Percentiles rank a stretch among this genome's conserved stretches.
Evolutionary conservation across 73 alveolate species (phyloP).

Genomic region (Effrenium voratum): DNA sequence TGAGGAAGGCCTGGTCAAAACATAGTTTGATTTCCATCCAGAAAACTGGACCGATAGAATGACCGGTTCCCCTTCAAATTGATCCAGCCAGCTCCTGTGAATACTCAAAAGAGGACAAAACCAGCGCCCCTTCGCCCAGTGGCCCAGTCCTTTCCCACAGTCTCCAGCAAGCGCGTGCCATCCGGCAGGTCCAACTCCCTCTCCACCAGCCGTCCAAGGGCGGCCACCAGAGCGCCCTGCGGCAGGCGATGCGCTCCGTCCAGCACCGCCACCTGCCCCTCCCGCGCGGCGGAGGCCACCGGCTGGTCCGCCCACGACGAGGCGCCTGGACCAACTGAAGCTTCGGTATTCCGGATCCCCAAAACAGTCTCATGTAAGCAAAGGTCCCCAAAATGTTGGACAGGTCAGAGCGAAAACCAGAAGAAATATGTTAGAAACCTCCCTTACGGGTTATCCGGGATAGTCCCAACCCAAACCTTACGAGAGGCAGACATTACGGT

Average conservation of each 20-base stretch:
- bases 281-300: slow-evolving; percentile 13
- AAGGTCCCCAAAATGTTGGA: neutral
- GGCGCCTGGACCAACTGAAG: neutral
- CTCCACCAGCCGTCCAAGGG: slow-evolving; percentile 36
- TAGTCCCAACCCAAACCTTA: too few species aligned
- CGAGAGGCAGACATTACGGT: too few species aligned
- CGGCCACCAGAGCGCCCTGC: slow-evolving; percentile 35
- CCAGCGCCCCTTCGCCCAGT: too few species aligned
- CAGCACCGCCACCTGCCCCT: slow-evolving; percentile 51
- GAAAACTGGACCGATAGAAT: too few species aligned
- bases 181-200: slow-evolving; percentile 56
- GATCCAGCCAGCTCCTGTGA: too few species aligned
- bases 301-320: slow-evolving; percentile 62
- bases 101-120: too few species aligned
- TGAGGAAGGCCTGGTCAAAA: too few species aligned
- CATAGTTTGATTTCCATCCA: too few species aligned
- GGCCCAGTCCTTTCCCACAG: neutral
- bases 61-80: too few species aligned
- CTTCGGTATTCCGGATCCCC: neutral
- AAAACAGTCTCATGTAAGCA: too few species aligned
- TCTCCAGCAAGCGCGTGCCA: slow-evolving; percentile 10
- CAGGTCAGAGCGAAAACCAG: neutral
- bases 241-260: slow-evolving; percentile 68
- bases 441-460: too few species aligned
- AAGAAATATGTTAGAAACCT: too few species aligned